Conservation (phyloP, 2,329 filamentous ascomycete species). For the Colletotrichum theobromicola region DNA sequence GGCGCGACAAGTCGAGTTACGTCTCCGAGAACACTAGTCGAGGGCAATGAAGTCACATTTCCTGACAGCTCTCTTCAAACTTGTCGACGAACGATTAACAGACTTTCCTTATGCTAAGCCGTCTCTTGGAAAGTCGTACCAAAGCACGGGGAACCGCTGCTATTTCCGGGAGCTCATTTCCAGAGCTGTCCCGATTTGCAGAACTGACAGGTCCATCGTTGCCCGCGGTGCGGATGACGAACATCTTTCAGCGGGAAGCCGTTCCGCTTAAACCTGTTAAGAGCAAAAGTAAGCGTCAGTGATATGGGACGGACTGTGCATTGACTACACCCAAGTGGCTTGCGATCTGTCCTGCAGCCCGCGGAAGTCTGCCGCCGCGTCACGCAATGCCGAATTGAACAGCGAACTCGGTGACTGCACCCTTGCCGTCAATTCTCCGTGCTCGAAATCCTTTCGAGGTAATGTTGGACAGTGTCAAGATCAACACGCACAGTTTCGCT, state of each 20-base stretch:
- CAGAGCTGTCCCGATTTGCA: background rate
- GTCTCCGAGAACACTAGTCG: background rate
- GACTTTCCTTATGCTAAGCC: background rate
- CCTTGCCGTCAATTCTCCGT: background rate
- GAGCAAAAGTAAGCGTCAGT: background rate
- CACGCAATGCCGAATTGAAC: background rate
- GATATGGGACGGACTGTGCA: background rate
- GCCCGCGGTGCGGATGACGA: background rate
- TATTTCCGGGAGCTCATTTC: background rate
- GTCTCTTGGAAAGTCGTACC: background rate
- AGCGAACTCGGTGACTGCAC: background rate
- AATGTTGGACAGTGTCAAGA: background rate
- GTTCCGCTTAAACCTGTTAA: background rate
- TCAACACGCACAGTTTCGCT: background rate
- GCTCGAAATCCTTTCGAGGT: background rate
- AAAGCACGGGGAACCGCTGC: background rate
- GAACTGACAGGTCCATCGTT: background rate
- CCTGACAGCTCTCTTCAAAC: too few relatives aligned
- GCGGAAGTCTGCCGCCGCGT: constrained; percentile 2
- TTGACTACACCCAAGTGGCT: background rate
- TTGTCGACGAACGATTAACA: too few relatives aligned
- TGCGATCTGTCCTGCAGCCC: background rate
- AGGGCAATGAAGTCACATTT: background rate
- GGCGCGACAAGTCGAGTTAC: background rate
- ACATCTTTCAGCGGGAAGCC: background rate